Conservation (phyloP, 108 stramenopile species). For the Stephanodiscus minutulus region DNA sequence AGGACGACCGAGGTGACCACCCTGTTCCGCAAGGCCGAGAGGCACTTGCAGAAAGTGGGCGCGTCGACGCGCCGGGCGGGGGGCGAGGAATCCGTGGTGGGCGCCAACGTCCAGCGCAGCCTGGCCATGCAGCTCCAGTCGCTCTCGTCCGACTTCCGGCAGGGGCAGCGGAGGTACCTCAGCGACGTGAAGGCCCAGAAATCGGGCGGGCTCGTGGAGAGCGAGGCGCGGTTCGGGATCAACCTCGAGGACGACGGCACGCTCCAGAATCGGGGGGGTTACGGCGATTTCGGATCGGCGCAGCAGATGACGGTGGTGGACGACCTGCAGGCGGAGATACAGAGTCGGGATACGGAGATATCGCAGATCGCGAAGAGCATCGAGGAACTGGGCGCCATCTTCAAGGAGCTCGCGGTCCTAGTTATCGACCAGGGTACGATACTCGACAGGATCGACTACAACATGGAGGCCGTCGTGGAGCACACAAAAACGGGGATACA, state of each 20-base stretch:
- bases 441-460: slow-evolving; percentile 99
- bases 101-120: slow-evolving; percentile 87
- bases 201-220: slow-evolving; percentile 65
- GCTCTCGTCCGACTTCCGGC: slow-evolving; percentile 88
- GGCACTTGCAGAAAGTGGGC: slow-evolving; percentile 75
- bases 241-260: slow-evolving; percentile 65
- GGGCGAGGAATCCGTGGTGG: slow-evolving; percentile 84
- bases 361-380: slow-evolving; percentile 96
- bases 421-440: slow-evolving; percentile 99
- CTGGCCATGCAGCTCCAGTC: slow-evolving; percentile 95
- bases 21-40: slow-evolving; percentile 90
- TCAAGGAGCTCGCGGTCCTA: slow-evolving; percentile 98
- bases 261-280: slow-evolving; percentile 39
- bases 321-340: slow-evolving; percentile 80
- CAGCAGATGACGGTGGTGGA: slow-evolving; percentile 87
- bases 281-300: slow-evolving; percentile 62
- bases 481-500: slow-evolving; percentile 96
- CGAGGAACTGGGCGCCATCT: slow-evolving; percentile 96
- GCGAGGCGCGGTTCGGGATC: slow-evolving; percentile 75
- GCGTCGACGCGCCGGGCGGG: slow-evolving; percentile 77
- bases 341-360: slow-evolving; percentile 89
- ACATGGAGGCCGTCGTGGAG: slow-evolving; percentile 99
- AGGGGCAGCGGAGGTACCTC: slow-evolving; percentile 94
- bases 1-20: slow-evolving; percentile 87
- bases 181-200: slow-evolving; percentile 92